Conservation (phyloP, 345 rosid genomes). For the Murraya paniculata region DNA sequence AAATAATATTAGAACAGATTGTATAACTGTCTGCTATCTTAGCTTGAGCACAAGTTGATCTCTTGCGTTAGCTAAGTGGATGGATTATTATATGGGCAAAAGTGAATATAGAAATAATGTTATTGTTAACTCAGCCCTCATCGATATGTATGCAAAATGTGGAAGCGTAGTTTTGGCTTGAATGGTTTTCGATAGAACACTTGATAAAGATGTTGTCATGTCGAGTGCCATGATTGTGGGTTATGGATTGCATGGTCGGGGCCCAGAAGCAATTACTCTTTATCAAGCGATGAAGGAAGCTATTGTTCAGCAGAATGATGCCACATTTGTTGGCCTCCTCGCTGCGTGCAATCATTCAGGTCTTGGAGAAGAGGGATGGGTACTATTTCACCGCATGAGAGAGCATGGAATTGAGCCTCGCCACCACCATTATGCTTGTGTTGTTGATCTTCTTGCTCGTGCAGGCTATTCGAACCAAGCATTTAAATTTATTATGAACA, state of each 20-base stretch:
- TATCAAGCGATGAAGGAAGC: conserved; percentile 43
- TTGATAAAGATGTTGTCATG: conserved; percentile 55
- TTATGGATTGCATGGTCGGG: conserved; percentile 67
- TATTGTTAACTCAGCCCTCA: conserved; percentile 46
- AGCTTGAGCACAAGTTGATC: conserved; percentile 68
- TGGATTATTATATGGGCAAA: conserved; percentile 40
- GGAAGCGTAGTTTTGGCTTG: conserved; percentile 57
- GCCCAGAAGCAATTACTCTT: conserved; percentile 53
- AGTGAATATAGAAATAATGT: conserved; percentile 39
- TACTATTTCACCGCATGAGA: conserved; percentile 55
- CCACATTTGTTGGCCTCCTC: conserved; percentile 64
- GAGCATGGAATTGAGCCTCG: conserved; percentile 50
- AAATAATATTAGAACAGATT: conserved; percentile 41
- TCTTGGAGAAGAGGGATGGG: conserved; percentile 64
- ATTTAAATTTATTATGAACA: conserved; percentile 45
- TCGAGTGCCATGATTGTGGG: conserved; percentile 78
- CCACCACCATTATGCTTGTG: conserved; percentile 67
- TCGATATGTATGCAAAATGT: conserved; percentile 77
- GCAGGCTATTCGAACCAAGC: conserved; percentile 59
- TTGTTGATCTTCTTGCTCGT: conserved; percentile 75
- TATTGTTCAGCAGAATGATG: conserved; percentile 60
- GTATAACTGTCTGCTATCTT: conserved; percentile 53
- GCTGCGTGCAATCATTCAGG: conserved; percentile 70
- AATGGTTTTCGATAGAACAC: conserved; percentile 48
- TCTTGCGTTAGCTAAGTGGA: conserved; percentile 61